phyloP scores from a whole-genome alignment of 192 early-diverging fungal species.

The Backusella mclennaniae region DNA sequence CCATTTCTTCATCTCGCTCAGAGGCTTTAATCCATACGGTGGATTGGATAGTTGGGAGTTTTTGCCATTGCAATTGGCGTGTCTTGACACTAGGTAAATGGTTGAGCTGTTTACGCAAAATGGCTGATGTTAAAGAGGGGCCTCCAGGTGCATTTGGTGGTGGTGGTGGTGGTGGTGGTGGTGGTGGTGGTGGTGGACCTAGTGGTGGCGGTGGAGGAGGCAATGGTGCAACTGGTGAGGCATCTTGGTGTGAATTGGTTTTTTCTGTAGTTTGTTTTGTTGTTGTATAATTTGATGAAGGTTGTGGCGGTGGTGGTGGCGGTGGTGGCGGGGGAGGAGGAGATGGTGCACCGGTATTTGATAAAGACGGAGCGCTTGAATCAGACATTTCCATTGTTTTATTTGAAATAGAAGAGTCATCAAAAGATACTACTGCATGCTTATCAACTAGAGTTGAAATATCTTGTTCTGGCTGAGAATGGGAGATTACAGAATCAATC shows the following conservation, averaged over 20 bases:
- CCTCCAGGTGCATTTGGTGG: slow-evolving; percentile 17
- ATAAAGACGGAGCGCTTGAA: not conserved
- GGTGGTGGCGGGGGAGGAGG: slow-evolving; percentile 14
- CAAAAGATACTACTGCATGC: not conserved
- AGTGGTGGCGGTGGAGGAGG: slow-evolving; percentile 5
- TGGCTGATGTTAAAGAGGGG: slow-evolving; percentile 3
- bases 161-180: slow-evolving; percentile 21
- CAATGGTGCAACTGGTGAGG: not conserved
- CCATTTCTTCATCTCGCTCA: slow-evolving; percentile 8
- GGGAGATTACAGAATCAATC: not conserved
- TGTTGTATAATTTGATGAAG: slow-evolving; percentile 4
- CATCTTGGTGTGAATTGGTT: not conserved
- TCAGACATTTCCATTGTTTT: not conserved
- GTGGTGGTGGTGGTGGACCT: slow-evolving; percentile 21
- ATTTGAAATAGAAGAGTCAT: not conserved
- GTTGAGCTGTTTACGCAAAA: slow-evolving; percentile 21
- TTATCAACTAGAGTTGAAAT: not conserved
- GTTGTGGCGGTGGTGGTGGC: slow-evolving; percentile 22
- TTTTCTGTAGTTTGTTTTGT: not conserved
- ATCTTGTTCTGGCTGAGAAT: not conserved
- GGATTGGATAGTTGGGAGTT: slow-evolving; percentile 23
- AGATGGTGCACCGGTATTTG: not conserved
- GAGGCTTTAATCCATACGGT: slow-evolving; percentile 25
- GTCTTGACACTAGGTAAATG: slow-evolving; percentile 24
- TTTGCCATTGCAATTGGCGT: slow-evolving; percentile 34